Percentiles rank a stretch among this genome's conserved stretches.
phyloP scores from a whole-genome alignment of 2,329 filamentous ascomycete species.

The Penicillium aurantiogriseum region DNA sequence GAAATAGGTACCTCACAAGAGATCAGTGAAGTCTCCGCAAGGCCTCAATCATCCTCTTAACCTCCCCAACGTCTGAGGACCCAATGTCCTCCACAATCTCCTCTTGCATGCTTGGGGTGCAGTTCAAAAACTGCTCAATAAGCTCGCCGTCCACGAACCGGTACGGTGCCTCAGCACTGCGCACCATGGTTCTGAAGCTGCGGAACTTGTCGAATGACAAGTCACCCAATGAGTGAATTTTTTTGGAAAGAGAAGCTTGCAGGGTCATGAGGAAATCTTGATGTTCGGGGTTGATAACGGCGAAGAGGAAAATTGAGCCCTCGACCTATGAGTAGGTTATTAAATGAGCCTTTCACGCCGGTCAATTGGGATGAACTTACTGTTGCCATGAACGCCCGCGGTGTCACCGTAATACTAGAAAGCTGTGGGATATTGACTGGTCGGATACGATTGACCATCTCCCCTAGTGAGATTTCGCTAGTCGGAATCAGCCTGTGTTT shows the following conservation, averaged over 20 bases:
- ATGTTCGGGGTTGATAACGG: constrained; percentile 67
- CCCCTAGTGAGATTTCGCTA: constrained; percentile 80
- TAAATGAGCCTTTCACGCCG: too few species aligned
- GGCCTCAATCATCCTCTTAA: constrained; percentile 60
- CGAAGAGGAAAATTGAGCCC: constrained; percentile 87
- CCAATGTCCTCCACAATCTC: constrained; percentile 52
- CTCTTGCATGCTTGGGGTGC: constrained; percentile 59
- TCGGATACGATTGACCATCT: constrained; percentile 88
- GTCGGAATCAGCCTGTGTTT: constrained; percentile 67
- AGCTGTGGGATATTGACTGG: constrained; percentile 66
- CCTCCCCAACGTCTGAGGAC: constrained; percentile 56
- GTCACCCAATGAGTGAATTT: constrained; percentile 67
- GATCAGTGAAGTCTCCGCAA: constrained; percentile 51
- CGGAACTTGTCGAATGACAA: constrained; percentile 77
- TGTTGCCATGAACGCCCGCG: constrained; percentile 83
- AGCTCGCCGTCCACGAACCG: constrained; percentile 92
- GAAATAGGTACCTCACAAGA: background rate
- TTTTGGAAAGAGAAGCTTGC: constrained; percentile 67
- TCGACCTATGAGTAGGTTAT: constrained; percentile 61
- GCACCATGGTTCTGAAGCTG: constrained; percentile 72
- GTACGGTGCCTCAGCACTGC: constrained; percentile 71
- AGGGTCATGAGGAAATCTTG: constrained; percentile 81
- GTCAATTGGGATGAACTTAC: constrained; percentile 54
- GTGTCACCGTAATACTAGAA: constrained; percentile 67
- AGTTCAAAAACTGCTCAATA: constrained; percentile 78